phyloP scores from a whole-genome alignment of 2,329 filamentous ascomycete genomes.

The Clarireedia monteithiana region DNA sequence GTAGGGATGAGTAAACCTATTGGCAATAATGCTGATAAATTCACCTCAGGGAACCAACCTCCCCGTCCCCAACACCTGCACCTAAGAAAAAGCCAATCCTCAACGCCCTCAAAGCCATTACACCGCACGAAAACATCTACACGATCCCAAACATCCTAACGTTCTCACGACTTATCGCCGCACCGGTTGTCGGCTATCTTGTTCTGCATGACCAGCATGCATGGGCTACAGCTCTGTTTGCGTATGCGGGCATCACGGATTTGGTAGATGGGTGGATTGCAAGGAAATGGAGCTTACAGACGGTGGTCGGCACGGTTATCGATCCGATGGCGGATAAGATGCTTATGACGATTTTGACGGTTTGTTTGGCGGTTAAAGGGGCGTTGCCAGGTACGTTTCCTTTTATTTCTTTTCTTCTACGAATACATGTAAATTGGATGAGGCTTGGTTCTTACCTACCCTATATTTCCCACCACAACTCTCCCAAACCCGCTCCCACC shows the following conservation, averaged over 20 bases:
- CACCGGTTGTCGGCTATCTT: slow-evolving; percentile 81
- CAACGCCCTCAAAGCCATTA: slow-evolving; percentile 24
- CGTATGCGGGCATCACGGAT: slow-evolving; percentile 86
- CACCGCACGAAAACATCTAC: slow-evolving; percentile 81
- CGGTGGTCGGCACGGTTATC: slow-evolving; percentile 89
- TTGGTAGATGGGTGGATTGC: slow-evolving; percentile 93
- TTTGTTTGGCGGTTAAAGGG: slow-evolving; percentile 76
- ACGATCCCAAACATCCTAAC: slow-evolving; percentile 94
- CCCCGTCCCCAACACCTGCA: not conserved
- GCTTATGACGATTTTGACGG: slow-evolving; percentile 88
- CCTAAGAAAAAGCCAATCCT: slow-evolving; percentile 16
- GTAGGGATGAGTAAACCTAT: not conserved
- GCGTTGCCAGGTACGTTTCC: slow-evolving; percentile 61
- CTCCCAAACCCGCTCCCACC: not conserved
- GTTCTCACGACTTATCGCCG: slow-evolving; percentile 72
- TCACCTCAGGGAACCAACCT: not conserved
- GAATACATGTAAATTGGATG: not conserved
- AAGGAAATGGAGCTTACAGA: slow-evolving; percentile 76
- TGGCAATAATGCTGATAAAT: too few species aligned
- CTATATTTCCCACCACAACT: not conserved
- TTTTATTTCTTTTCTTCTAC: not conserved
- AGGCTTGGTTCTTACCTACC: not conserved
- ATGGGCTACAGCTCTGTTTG: slow-evolving; percentile 77
- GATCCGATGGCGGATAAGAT: slow-evolving; percentile 96
- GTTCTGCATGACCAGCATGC: slow-evolving; percentile 76